Percentiles rank a stretch among this genome's conserved stretches.
These are phyloP conservation scores for Hamamelis virginiana DNA, from an alignment of 164 flowering plant species.

Conservation along the genomic window DNA sequence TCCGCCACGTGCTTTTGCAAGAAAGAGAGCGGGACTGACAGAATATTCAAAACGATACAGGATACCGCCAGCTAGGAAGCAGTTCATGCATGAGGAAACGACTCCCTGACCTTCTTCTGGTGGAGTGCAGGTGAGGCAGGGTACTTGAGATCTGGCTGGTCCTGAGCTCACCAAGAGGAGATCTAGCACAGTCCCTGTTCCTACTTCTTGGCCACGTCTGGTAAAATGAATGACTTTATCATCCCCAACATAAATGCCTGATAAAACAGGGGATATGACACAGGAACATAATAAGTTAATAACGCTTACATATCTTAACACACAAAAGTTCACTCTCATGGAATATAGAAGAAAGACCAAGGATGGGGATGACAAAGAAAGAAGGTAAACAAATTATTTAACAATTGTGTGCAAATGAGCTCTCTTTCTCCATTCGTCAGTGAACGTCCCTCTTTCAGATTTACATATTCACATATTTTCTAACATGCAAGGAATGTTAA, in stretches of 20 bases:
- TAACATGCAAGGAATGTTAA: too few relatives aligned
- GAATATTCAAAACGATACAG: conserved; percentile 68
- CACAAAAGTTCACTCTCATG: too few relatives aligned
- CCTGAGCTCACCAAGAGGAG: conserved; percentile 48
- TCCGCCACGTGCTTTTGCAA: conserved; percentile 80
- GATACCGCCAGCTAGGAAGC: conserved; percentile 73
- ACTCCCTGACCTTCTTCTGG: conserved; percentile 52
- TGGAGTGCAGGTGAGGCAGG: conserved; percentile 50
- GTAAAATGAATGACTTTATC: conserved; percentile 86
- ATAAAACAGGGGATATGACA: too few relatives aligned
- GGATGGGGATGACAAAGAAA: too few relatives aligned
- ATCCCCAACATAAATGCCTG: conserved; percentile 82
- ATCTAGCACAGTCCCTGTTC: conserved; percentile 84
- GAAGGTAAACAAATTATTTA: too few relatives aligned
- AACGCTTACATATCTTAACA: too few relatives aligned
- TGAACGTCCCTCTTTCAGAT: too few relatives aligned
- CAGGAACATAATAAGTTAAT: too few relatives aligned
- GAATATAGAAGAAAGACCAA: too few relatives aligned
- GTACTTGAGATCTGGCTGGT: conserved; percentile 32
- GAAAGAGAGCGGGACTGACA: conserved; percentile 59
- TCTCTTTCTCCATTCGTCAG: too few relatives aligned
- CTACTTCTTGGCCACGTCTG: conserved; percentile 81
- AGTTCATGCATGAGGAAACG: conserved; percentile 58
- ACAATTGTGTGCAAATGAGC: too few relatives aligned
- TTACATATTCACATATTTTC: too few relatives aligned